Evolutionary conservation across 1,284 basidiomycete genomes (phyloP), one percentile per base, ranked within the genome.

Genomic region (Heimioporus punctisporus): DNA sequence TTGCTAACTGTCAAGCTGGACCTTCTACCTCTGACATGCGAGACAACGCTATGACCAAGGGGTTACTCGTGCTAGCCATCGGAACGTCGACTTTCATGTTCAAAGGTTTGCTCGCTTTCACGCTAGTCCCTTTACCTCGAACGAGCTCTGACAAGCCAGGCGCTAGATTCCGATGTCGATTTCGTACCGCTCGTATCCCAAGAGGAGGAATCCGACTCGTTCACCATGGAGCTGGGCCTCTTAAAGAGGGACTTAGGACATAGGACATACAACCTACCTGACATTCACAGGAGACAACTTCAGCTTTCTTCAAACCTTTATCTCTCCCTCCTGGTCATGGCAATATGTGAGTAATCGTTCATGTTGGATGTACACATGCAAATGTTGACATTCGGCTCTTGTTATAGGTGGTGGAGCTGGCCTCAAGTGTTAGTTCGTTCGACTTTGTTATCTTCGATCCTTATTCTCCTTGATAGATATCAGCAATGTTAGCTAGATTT

Each of bases 321-420:
- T 80, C 67, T 95, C 7, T 69, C 95, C 21, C 92, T 90, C 58
- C 60, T 66, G 2, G 85, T 93, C 48, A 78, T 93, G 48, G 84
- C 86, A 0, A 74, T 94, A 45, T 72, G 90, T 92, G 64, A 61
- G 89, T 78, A 41, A n/a, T n/a, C n/a, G 31, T 3, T 28, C 26
- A 14, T 27, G n/a, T 21, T 14, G 7, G 10, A n/a, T 19, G 14
- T 28, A 9, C 40, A 6, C 15, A 53, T 30, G 47, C 43, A 9
- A 49, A 1, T 41, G 50, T 54, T 23, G 56, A 25, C 15, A n/a
- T n/a, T n/a, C n/a, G n/a, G n/a, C 48, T 43, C 6, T 12, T 34
- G 31, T 34, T 12, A 34, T 19, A 34, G 31, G 7, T 15, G 19
- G 31, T 17, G 31, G 31, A 19, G 19, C 31, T 34, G 31, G 31